Conservation (phyloP, 1,284 basidiomycete species). For the Chiua sp. region DNA sequence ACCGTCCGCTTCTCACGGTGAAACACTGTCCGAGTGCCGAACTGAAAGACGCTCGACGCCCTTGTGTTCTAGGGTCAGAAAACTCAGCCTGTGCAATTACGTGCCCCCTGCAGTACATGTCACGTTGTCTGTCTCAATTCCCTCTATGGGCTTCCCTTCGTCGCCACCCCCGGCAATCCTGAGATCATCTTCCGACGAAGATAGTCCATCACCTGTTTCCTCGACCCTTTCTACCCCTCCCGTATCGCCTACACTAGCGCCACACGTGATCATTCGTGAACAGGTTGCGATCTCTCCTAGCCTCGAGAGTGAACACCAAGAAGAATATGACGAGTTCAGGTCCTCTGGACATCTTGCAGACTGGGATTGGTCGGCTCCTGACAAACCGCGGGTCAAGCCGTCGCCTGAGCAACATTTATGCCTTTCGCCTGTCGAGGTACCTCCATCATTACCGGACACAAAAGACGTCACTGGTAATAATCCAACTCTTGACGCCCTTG, state of each 20-base stretch:
- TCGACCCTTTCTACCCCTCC: constrained; percentile 33
- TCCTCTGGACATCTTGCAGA: constrained; percentile 9
- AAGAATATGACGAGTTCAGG: background rate
- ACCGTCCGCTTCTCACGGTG: background rate
- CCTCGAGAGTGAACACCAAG: background rate
- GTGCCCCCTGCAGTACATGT: constrained; percentile 22
- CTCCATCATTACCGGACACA: background rate
- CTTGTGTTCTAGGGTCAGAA: constrained; percentile 17
- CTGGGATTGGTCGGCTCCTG: constrained; percentile 29
- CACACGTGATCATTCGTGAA: constrained; percentile 32
- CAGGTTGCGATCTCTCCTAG: constrained; percentile 20
- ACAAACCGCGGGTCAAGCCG: background rate
- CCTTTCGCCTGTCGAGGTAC: background rate
- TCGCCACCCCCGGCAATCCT: background rate
- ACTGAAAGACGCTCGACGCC: background rate
- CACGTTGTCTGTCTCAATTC: constrained; percentile 5
- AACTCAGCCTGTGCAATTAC: constrained; percentile 32
- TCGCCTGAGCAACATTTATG: background rate
- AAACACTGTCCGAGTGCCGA: background rate
- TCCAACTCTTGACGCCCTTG: constrained; percentile 63
- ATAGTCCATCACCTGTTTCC: constrained; percentile 28
- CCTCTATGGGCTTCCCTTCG: background rate
- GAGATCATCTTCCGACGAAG: constrained; percentile 11
- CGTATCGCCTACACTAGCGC: constrained; percentile 26
- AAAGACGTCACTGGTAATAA: constrained; percentile 16